Base-by-base conservation (phyloP, 2,329 filamentous ascomycete genomes). In the Ophiocordyceps robertsii region DNA sequence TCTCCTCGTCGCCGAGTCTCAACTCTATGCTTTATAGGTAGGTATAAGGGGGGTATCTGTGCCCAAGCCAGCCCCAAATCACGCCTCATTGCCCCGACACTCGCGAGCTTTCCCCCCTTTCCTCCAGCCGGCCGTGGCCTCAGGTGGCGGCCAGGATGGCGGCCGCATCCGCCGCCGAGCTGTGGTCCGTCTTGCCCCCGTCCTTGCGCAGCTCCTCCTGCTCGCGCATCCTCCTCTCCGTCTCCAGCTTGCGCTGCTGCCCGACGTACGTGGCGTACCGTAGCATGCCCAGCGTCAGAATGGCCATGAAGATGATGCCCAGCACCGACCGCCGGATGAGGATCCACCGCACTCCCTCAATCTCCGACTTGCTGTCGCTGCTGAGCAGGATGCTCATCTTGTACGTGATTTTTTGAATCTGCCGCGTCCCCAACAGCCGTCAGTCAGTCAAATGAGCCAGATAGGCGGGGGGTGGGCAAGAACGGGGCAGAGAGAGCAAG, bases 401-500 rank as follows among this genome's bases (percentile, higher is more conserved):
- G 65, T 96, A 95, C 63, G 90, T 94, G 51, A 96, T 73, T 66
- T 95, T 84, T 69, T 95, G 89, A 48, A 95, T 89, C 72, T 86
- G 54, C 11, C 8, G 24, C 4, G 24, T 27, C 9, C 4, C 21
- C 13, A 19, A 19, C 19, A 19, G 3, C 19, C 19, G 19, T 19
- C 6, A 9, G 14, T 21, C 4, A 40, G 29, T 16, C 12, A 29
- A 19, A 7, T 9, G 13, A 16, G n/a, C 14, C 16, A 6, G 24
- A n/a, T n/a, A n/a, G n/a, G n/a, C n/a, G n/a, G n/a, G n/a, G n/a
- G n/a, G n/a, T n/a, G n/a, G n/a, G n/a, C n/a, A n/a, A n/a, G n/a
- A n/a, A n/a, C n/a, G n/a, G n/a, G n/a, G n/a, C n/a, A n/a, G n/a
- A n/a, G n/a, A n/a, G n/a, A 13, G 13, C 11, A 12, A 10, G 6